Evolutionary conservation across 2,329 filamentous ascomycete genomes (phyloP).

Genomic region (Colletotrichum sp.): DNA sequence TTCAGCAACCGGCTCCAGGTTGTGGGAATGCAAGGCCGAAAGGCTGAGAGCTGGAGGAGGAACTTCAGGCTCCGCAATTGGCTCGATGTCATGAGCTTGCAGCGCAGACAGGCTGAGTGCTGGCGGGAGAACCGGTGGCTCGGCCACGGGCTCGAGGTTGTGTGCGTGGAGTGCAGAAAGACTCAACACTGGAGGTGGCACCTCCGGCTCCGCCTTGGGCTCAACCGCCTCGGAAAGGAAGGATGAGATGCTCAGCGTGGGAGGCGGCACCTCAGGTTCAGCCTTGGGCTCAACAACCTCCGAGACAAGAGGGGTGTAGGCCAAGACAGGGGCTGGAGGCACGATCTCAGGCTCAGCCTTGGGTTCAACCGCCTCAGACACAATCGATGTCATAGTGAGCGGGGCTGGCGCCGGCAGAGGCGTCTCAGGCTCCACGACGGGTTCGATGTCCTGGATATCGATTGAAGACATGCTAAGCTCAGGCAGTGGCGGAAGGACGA

Average conservation of each 20-base stretch:
- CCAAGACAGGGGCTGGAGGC: constrained; percentile 28
- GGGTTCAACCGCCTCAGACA: constrained; percentile 36
- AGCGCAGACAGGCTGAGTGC: constrained; percentile 33
- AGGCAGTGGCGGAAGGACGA: constrained; percentile 34
- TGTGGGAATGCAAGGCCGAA: constrained; percentile 28
- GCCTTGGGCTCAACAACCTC: constrained; percentile 44
- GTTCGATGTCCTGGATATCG: constrained; percentile 49
- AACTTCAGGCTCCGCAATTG: constrained; percentile 27
- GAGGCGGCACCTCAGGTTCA: constrained; percentile 26
- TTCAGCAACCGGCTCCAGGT: constrained; percentile 30
- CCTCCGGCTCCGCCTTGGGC: constrained; percentile 36
- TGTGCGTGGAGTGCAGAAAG: constrained; percentile 20
- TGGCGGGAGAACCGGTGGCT: constrained; percentile 29
- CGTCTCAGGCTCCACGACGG: constrained; percentile 39
- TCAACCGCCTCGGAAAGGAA: constrained; percentile 39
- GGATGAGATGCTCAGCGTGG: constrained; percentile 40
- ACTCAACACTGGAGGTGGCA: constrained; percentile 17
- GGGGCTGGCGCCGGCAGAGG: constrained; percentile 33
- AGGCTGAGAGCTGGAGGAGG: constrained; percentile 24
- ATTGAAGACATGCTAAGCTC: constrained; percentile 50
- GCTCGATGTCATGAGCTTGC: constrained; percentile 32
- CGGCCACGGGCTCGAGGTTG: constrained; percentile 21
- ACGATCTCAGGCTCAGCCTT: constrained; percentile 29
- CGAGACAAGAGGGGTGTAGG: constrained; percentile 45
- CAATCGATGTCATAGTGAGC: constrained; percentile 37